Percentiles rank a stretch among this genome's conserved stretches.
Evolutionary conservation across 129 eudicot genomes (phyloP).

Genomic region (Flaveria brownii): DNA sequence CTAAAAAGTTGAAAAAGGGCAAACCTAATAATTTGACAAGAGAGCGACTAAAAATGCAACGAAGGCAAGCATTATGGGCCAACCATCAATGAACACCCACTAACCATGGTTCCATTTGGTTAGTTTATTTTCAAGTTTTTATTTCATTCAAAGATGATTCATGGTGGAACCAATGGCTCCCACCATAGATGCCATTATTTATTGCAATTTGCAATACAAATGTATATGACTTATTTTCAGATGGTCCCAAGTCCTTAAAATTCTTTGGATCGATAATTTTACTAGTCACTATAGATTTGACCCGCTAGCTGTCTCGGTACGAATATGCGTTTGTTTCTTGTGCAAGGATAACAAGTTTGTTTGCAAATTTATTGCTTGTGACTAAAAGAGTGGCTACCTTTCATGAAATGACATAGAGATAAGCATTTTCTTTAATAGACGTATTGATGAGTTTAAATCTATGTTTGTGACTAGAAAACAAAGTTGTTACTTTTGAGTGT

Average conservation of each 20-base stretch:
- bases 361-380: not conserved
- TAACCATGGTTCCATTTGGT: slow-evolving; percentile 18
- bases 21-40: slow-evolving; percentile 38
- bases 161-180: slow-evolving; percentile 39
- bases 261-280: slow-evolving; percentile 17
- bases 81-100: slow-evolving; percentile 35
- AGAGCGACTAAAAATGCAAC: slow-evolving; percentile 39
- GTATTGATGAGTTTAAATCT: no score
- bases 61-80: slow-evolving; percentile 37
- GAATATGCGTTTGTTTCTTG: not conserved
- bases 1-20: not conserved
- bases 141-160: slow-evolving; percentile 31
- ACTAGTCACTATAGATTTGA: slow-evolving; percentile 30
- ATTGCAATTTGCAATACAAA: slow-evolving; percentile 19
- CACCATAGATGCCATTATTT: slow-evolving; percentile 39
- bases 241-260: slow-evolving; percentile 28
- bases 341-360: not conserved
- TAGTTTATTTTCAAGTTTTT: slow-evolving; percentile 3
- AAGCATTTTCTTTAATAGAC: no score
- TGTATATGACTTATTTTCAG: slow-evolving; percentile 16
- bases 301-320: slow-evolving; percentile 15
- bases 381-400: not conserved
- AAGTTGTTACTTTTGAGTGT: no score
- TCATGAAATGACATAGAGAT: no score
- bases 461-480: no score